Evolutionary conservation across 768 basidiomycete genomes (phyloP).

Genomic region (Amanita rubescens): DNA sequence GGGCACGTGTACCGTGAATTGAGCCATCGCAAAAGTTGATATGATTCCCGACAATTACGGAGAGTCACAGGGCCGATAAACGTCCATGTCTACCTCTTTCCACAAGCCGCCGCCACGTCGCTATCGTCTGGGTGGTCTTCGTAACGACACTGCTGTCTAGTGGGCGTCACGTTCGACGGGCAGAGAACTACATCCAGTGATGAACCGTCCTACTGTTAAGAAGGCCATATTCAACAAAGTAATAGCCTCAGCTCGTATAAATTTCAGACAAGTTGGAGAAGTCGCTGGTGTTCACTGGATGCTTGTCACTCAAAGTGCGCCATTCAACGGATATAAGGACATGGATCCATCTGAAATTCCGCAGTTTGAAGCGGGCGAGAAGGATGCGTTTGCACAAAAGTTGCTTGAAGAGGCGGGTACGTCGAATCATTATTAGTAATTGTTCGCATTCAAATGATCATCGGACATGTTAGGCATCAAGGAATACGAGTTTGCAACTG

Average conservation of each 20-base stretch:
- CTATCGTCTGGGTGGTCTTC: not conserved
- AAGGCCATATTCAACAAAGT: constrained; percentile 3
- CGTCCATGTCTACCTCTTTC: not conserved
- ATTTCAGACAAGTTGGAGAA: constrained; percentile 3
- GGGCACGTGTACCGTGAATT: no score
- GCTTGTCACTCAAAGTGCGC: constrained; percentile 1
- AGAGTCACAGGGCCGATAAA: no score
- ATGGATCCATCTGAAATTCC: constrained; percentile 7
- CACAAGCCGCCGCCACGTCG: not conserved
- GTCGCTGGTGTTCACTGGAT: not conserved
- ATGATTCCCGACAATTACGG: no score
- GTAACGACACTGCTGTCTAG: not conserved
- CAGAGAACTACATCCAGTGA: not conserved
- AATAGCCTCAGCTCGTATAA: not conserved
- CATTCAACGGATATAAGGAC: constrained; percentile 5
- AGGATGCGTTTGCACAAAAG: constrained; percentile 2
- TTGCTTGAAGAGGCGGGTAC: constrained; percentile 7
- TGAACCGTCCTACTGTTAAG: not conserved
- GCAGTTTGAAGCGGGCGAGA: constrained; percentile 4
- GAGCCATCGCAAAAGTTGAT: no score
- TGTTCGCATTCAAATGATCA: not conserved
- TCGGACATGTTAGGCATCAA: not conserved
- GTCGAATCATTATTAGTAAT: not conserved
- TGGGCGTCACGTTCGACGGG: not conserved
- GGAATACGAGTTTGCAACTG: not conserved